Evolutionary conservation across 371 early-diverging fungal species (phyloP).

Genomic region (Apophysomyces variabilis): DNA sequence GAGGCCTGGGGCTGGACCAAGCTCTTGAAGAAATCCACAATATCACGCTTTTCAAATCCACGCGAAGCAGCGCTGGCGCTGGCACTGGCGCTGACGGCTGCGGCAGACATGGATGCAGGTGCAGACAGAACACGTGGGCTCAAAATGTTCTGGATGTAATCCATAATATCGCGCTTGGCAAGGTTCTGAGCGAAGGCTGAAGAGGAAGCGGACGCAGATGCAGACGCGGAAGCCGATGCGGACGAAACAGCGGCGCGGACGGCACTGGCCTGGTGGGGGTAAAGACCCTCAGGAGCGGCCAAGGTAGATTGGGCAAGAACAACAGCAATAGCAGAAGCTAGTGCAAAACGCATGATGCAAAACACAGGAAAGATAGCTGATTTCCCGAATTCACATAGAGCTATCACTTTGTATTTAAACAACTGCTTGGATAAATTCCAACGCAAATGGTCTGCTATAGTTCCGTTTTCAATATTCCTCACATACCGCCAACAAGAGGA

Average conservation of each 20-base stretch:
- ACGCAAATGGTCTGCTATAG: background rate
- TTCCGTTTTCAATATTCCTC: constrained; percentile 10
- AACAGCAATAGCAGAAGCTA: constrained; percentile 5
- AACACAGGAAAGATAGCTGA: background rate
- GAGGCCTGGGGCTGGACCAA: too few relatives aligned
- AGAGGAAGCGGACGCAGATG: background rate
- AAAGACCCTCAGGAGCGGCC: constrained; percentile 5
- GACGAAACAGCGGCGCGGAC: background rate
- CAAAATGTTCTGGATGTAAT: constrained; percentile 1
- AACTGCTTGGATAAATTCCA: background rate
- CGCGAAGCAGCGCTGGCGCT: too few relatives aligned
- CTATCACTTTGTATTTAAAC: background rate
- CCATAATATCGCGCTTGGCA: constrained; percentile 4
- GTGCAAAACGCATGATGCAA: constrained; percentile 7
- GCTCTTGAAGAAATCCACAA: too few relatives aligned
- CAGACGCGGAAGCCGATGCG: background rate
- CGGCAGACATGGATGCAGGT: background rate
- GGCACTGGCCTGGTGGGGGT: background rate
- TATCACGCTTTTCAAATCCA: too few relatives aligned
- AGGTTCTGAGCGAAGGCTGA: background rate
- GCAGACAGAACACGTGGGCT: background rate
- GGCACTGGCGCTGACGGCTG: background rate
- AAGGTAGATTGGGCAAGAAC: constrained; percentile 1
- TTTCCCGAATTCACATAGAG: background rate
- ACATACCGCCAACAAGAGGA: background rate